Percentiles rank a stretch among this genome's conserved stretches.
phyloP scores from a whole-genome alignment of 208 protist genomes.

The Tritrichomonas musculus region DNA sequence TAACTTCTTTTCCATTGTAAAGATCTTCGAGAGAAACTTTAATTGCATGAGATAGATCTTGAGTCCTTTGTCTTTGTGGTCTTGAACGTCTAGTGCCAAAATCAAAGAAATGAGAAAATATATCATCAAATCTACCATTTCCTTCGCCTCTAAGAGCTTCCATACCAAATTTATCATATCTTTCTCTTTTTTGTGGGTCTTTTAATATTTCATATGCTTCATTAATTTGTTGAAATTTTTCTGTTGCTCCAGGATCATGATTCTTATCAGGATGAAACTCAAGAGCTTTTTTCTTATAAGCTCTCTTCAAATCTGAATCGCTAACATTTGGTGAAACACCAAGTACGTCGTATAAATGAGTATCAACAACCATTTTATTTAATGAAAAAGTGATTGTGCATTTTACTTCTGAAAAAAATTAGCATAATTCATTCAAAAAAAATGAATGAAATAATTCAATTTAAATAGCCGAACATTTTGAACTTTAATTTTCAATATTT shows the following conservation, averaged over 20 bases:
- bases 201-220: too few species aligned
- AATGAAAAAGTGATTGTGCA: too few species aligned
- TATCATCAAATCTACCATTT: not conserved
- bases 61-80: not conserved
- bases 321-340: not conserved
- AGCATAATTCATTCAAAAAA: too few species aligned
- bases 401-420: too few species aligned
- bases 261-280: conserved; percentile 19
- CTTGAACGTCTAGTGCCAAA: not conserved
- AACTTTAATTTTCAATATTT: too few species aligned
- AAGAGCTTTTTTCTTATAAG: not conserved
- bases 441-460: too few species aligned
- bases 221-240: conserved; percentile 59
- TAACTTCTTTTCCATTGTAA: too few species aligned
- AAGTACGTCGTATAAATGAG: conserved; percentile 13
- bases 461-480: too few species aligned
- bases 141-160: conserved; percentile 30
- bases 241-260: conserved; percentile 62
- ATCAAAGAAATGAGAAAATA: not conserved
- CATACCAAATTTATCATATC: conserved; percentile 49
- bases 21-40: not conserved
- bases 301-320: not conserved
- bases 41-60: not conserved
- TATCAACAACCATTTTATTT: conserved; percentile 5
- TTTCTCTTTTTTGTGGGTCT: conserved; percentile 44